These are phyloP conservation scores for Daldinia eschscholtzii DNA, from an alignment of 2,329 filamentous ascomycete species.

Conservation along the genomic window DNA sequence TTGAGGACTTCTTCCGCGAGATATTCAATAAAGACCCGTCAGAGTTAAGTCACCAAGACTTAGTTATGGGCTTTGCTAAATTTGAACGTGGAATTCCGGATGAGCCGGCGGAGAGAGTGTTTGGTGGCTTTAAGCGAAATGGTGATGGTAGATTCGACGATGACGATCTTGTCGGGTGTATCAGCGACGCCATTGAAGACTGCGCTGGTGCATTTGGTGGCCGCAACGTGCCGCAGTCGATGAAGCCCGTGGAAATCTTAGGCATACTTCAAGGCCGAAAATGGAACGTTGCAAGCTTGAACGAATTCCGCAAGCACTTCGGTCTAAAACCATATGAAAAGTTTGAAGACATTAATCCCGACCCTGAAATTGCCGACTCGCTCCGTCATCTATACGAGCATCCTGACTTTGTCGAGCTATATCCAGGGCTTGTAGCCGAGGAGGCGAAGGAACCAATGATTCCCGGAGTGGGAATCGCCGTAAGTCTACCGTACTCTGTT, in stretches of 20 bases:
- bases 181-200: constrained; percentile 84
- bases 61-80: constrained; percentile 72
- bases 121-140: constrained; percentile 74
- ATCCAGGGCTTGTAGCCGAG: constrained; percentile 82
- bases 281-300: constrained; percentile 83
- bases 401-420: constrained; percentile 83
- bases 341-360: constrained; percentile 87
- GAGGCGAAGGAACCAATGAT: constrained; percentile 80
- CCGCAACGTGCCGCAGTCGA: constrained; percentile 78
- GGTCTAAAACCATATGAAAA: constrained; percentile 79
- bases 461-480: constrained; percentile 78
- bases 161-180: constrained; percentile 79
- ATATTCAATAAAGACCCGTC: constrained; percentile 71
- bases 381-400: constrained; percentile 79
- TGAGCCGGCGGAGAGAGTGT: constrained; percentile 77
- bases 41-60: constrained; percentile 69
- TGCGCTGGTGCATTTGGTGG: constrained; percentile 80
- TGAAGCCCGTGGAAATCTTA: constrained; percentile 82
- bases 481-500: constrained; percentile 35
- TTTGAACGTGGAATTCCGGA: constrained; percentile 71
- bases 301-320: constrained; percentile 88
- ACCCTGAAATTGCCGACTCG: constrained; percentile 75
- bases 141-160: constrained; percentile 78
- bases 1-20: constrained; percentile 74
- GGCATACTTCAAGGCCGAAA: constrained; percentile 81